Percentiles rank a stretch among this genome's conserved stretches.
Evolutionary conservation across 2,329 filamentous ascomycete genomes (phyloP).

Genomic region (Hirsutella minnesotensis): DNA sequence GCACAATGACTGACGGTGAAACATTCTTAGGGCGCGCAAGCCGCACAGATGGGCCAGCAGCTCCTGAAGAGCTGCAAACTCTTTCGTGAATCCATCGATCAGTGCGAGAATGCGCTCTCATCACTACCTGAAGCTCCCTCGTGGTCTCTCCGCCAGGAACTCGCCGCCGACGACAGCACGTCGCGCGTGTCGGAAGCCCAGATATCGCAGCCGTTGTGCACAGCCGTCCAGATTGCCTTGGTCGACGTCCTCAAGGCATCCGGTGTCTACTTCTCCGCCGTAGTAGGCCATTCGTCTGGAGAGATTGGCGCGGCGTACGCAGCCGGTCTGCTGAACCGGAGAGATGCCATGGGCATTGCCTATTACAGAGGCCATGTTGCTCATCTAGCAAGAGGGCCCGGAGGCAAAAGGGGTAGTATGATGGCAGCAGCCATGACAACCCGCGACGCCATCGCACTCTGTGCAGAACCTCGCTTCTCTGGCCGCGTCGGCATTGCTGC

Average conservation of each 20-base stretch:
- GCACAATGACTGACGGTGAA: background rate
- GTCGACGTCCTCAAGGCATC: constrained; percentile 21
- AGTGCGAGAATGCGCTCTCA: background rate
- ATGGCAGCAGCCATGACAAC: constrained; percentile 11
- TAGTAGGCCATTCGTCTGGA: constrained; percentile 27
- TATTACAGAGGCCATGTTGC: constrained; percentile 4
- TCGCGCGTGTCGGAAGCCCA: constrained; percentile 2
- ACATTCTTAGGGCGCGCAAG: background rate
- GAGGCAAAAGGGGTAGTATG: constrained; percentile 4
- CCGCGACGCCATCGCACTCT: constrained; percentile 1
- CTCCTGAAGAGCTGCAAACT: background rate
- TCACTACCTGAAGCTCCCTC: constrained; percentile 1
- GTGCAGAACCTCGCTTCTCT: constrained; percentile 4
- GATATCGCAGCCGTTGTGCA: constrained; percentile 20
- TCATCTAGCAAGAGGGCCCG: background rate
- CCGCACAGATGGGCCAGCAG: background rate
- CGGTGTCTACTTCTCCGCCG: constrained; percentile 16
- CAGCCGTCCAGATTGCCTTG: constrained; percentile 26
- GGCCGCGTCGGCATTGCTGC: constrained; percentile 21
- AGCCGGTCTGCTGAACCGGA: constrained; percentile 8
- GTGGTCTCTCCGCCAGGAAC: constrained; percentile 2
- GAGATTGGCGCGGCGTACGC: constrained; percentile 30
- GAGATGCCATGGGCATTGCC: constrained; percentile 4
- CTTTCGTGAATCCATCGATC: background rate
- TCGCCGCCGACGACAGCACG: background rate